These are phyloP conservation scores for Starmerella bacillaris DNA, from an alignment of 805 yeast genomes.

Conservation along the genomic window DNA sequence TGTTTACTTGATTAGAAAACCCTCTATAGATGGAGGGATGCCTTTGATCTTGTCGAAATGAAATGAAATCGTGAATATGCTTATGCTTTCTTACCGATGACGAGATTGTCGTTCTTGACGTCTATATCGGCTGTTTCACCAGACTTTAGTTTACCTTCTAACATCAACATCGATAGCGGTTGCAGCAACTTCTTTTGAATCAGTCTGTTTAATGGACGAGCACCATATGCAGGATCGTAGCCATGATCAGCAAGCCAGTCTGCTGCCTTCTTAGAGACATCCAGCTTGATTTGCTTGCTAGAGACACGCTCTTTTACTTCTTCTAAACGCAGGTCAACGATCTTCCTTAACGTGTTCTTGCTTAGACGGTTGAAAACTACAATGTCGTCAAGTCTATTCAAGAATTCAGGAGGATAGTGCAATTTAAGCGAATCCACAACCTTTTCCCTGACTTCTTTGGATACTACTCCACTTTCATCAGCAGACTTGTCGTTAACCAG, in stretches of 20 bases:
- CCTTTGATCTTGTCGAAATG: no score
- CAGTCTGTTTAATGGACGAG: constrained; percentile 84
- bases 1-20: not conserved
- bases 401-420: constrained; percentile 82
- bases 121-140: constrained; percentile 38
- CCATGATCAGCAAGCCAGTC: constrained; percentile 69
- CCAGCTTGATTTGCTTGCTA: constrained; percentile 55
- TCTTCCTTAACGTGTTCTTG: constrained; percentile 50
- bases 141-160: constrained; percentile 56
- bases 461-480: constrained; percentile 39
- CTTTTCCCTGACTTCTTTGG: constrained; percentile 33
- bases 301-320: constrained; percentile 66
- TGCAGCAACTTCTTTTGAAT: constrained; percentile 71
- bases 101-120: constrained; percentile 29
- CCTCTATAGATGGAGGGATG: not conserved
- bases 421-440: constrained; percentile 53
- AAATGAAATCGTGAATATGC: not conserved
- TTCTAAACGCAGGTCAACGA: constrained; percentile 65
- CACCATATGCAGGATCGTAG: constrained; percentile 84
- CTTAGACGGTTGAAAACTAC: constrained; percentile 82
- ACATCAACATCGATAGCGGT: constrained; percentile 65
- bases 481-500: constrained; percentile 41
- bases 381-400: constrained; percentile 88
- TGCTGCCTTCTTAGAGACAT: constrained; percentile 45
- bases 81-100: constrained; percentile 5